Conservation (phyloP, 1,284 basidiomycete genomes). For the Hortiboletus rubellus region DNA sequence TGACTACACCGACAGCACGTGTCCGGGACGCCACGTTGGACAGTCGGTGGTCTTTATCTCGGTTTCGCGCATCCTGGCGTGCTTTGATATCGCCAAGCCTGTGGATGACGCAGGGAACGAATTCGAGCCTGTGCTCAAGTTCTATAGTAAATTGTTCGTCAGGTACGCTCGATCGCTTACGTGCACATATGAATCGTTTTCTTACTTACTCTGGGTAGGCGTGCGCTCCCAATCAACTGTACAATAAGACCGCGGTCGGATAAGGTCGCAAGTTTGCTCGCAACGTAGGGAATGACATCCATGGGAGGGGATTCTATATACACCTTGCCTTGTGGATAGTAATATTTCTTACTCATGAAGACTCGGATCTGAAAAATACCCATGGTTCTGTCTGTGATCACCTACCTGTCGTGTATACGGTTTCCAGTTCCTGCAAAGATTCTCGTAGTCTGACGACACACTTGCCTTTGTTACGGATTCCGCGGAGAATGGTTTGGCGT, state of each 20-base stretch:
- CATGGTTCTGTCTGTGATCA: too few relatives aligned
- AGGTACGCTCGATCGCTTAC: background rate
- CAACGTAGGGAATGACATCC: background rate
- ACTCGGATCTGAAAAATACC: too few relatives aligned
- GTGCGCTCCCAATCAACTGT: background rate
- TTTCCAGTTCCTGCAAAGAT: too few relatives aligned
- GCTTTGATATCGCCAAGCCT: conserved; percentile 1
- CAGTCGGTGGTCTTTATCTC: conserved; percentile 2
- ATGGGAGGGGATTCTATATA: too few relatives aligned
- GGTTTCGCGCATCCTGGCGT: conserved; percentile 1
- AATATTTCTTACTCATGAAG: too few relatives aligned
- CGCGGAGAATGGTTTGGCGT: too few relatives aligned
- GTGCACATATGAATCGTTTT: background rate
- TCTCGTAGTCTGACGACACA: too few relatives aligned
- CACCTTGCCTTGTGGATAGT: too few relatives aligned
- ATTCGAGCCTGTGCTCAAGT: background rate
- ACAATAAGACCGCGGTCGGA: conserved; percentile 1
- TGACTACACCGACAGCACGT: background rate
- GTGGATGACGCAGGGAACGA: conserved; percentile 1
- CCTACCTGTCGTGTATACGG: too few relatives aligned
- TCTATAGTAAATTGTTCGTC: background rate
- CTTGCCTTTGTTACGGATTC: too few relatives aligned
- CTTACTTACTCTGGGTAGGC: background rate
- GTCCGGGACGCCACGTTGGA: conserved; percentile 6
- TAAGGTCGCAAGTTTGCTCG: background rate